Conservation (phyloP, 2,329 filamentous ascomycete species). For the Boeremia exigua region DNA sequence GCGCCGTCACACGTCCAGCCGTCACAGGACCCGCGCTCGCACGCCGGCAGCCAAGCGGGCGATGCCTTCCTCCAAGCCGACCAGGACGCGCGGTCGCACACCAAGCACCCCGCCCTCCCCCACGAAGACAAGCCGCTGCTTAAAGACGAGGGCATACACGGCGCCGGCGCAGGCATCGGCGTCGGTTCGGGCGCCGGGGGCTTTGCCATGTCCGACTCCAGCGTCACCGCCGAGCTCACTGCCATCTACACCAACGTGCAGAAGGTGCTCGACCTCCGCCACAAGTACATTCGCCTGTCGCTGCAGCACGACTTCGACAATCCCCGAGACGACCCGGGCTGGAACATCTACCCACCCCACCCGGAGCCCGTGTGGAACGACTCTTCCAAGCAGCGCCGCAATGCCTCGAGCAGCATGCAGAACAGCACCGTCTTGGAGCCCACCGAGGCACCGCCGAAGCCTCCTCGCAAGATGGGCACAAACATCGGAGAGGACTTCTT, state of each 20-base stretch:
- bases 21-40: constrained; percentile 34
- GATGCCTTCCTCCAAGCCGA: constrained; percentile 55
- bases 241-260: constrained; percentile 91
- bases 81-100: constrained; percentile 56
- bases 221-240: constrained; percentile 82
- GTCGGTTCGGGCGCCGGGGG: constrained; percentile 67
- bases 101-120: constrained; percentile 58
- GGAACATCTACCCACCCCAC: constrained; percentile 89
- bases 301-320: constrained; percentile 84
- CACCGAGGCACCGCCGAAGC: constrained; percentile 45
- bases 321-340: constrained; percentile 80
- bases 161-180: constrained; percentile 64
- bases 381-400: constrained; percentile 54
- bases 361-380: constrained; percentile 89
- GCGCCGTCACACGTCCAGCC: constrained; percentile 41
- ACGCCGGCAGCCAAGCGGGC: constrained; percentile 23
- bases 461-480: constrained; percentile 81
- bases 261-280: constrained; percentile 82
- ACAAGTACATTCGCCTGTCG: constrained; percentile 87
- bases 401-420: constrained; percentile 46
- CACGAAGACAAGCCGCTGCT: constrained; percentile 64
- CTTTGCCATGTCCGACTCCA: constrained; percentile 74
- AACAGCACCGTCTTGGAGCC: constrained; percentile 46
- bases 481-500: constrained; percentile 93
- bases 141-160: constrained; percentile 62